Base-by-base conservation (phyloP, 1,284 basidiomycete genomes). In the Irpex sp. region DNA sequence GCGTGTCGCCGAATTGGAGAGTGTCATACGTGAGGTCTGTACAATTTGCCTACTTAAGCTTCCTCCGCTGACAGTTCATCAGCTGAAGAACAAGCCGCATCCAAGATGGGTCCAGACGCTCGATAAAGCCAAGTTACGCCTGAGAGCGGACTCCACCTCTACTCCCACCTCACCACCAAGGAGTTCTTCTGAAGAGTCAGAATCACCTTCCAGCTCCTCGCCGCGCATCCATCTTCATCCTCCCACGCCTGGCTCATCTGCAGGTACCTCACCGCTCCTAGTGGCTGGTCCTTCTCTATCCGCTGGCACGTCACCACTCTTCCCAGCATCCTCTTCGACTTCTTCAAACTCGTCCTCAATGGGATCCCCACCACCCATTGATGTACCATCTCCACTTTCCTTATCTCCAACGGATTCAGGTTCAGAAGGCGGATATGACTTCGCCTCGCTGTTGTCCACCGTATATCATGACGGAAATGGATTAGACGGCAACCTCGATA, bases 1-100 rank as follows among this genome's bases (percentile, higher is more conserved):
- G 63, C 85, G 92, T 49, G 88, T 94, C 36, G 90, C 91, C 6
- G 92, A 94, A 69, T 80, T 94, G 2, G 92, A 94, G 74, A 87
- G 89, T 61, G 89, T 94, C 36, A 89, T 94, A 63, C 85, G 92
- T 47, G 90, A 93, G 79, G 88, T 87, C 71, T 64, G 72, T 69
- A 58, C 17, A 4, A 51, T 26, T 55, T 39, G 11, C 33, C 1
- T 37, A 57, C 15, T 56, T 36, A 58, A 0, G 26, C 35, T 63
- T 55, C 55, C 64, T 49, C 31, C 63, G 51, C 55, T 65, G 49
- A 69, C 54, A 60, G 53, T 59, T 58, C 33, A 47, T 61, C 49
- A 78, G 74, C 71, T 90, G 62, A 90, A 89, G 75, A 87, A 89
- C 66, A 90, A 89, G 69, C 88, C 88, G 7, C 85, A 88, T 69